Evolutionary conservation across 306 rosid species (phyloP).

Genomic region (Casuarina cunninghamiana): DNA sequence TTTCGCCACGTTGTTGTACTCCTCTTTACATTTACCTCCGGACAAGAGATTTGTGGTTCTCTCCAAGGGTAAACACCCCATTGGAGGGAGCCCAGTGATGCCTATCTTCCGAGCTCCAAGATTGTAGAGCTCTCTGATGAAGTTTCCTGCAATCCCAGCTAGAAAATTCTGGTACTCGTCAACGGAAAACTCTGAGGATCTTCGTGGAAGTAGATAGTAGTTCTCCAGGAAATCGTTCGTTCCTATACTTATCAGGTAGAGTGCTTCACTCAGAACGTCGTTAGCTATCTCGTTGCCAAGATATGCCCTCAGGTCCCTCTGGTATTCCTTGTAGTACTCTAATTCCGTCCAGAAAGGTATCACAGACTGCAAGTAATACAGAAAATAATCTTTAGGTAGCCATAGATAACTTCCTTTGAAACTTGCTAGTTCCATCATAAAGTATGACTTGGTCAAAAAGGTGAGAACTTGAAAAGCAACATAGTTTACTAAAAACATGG

Average conservation of each 20-base stretch:
- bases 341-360: conserved; percentile 63
- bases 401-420: not conserved
- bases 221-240: conserved; percentile 68
- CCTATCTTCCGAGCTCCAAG: conserved; percentile 52
- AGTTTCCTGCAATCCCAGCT: conserved; percentile 33
- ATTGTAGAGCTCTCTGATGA: conserved; percentile 33
- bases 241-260: conserved; percentile 51
- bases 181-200: conserved; percentile 41
- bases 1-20: conserved; percentile 39
- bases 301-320: conserved; percentile 38
- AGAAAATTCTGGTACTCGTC: conserved; percentile 51
- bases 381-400: not conserved
- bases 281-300: conserved; percentile 48
- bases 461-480: not conserved
- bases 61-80: conserved; percentile 67
- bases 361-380: conserved; percentile 46
- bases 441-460: not conserved
- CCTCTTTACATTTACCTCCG: conserved; percentile 39
- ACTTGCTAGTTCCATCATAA: not conserved
- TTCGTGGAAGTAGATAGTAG: conserved; percentile 34
- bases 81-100: conserved; percentile 54
- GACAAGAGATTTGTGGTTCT: conserved; percentile 35
- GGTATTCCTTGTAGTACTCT: conserved; percentile 54
- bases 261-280: conserved; percentile 40
- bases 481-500: not conserved